Evolutionary conservation across 2,329 filamentous ascomycete species (phyloP).

Genomic region (Sphaerostilbella broomeana): DNA sequence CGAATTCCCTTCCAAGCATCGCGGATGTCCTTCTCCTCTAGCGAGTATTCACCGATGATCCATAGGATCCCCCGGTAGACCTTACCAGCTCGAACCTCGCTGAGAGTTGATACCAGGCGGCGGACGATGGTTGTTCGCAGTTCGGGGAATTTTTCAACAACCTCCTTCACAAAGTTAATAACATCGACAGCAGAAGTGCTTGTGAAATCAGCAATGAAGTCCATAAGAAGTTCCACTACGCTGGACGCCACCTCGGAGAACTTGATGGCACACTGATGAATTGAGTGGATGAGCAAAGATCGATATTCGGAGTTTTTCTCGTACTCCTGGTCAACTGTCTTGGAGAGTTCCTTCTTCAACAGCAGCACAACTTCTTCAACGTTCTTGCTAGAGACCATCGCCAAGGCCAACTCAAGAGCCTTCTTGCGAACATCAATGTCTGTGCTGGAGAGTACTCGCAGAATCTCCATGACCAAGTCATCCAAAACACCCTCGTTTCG

Average conservation of each 20-base stretch:
- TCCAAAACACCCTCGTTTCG: slow-evolving; percentile 89
- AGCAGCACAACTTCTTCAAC: slow-evolving; percentile 95
- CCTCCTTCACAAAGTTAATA: slow-evolving; percentile 97
- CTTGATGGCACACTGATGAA: slow-evolving; percentile 97
- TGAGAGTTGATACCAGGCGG: slow-evolving; percentile 80
- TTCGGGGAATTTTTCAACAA: slow-evolving; percentile 94
- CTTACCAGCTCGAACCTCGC: slow-evolving; percentile 92
- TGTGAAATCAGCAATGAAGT: slow-evolving; percentile 98
- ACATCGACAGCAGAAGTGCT: slow-evolving; percentile 95
- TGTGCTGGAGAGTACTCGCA: slow-evolving; percentile 88
- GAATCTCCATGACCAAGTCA: slow-evolving; percentile 92
- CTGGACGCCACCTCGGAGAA: slow-evolving; percentile 97
- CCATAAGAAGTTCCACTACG: slow-evolving; percentile 95
- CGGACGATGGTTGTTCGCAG: slow-evolving; percentile 81
- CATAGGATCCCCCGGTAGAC: slow-evolving; percentile 94
- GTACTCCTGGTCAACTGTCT: slow-evolving; percentile 97
- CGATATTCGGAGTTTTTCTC: slow-evolving; percentile 97
- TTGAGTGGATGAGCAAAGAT: slow-evolving; percentile 90
- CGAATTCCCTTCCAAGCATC: slow-evolving; percentile 97
- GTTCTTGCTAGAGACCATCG: slow-evolving; percentile 99
- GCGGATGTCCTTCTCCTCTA: slow-evolving; percentile 87
- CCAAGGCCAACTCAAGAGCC: slow-evolving; percentile 80
- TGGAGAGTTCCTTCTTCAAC: slow-evolving; percentile 93
- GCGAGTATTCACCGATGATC: slow-evolving; percentile 96
- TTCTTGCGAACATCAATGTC: slow-evolving; percentile 95